Conservation (phyloP, 441 rosid species). For the Melianthus villosus region DNA sequence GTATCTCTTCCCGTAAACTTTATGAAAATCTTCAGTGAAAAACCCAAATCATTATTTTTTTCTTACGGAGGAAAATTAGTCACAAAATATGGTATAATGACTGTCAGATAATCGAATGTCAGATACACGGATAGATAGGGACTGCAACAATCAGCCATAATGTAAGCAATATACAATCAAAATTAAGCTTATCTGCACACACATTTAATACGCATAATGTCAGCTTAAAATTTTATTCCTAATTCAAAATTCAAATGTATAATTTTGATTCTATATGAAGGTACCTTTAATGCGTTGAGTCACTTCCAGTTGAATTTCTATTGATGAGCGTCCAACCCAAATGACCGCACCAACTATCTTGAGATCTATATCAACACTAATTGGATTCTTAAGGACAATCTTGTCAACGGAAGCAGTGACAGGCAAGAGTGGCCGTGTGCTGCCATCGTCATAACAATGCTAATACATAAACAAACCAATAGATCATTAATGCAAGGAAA, state of each 20-base stretch:
- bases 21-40: too few species aligned
- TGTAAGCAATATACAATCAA: too few species aligned
- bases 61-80: too few species aligned
- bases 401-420: constrained; percentile 80
- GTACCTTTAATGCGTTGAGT: constrained; percentile 41
- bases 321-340: constrained; percentile 84
- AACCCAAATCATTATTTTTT: too few species aligned
- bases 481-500: constrained; percentile 5
- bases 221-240: too few species aligned
- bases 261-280: neutral
- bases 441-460: constrained; percentile 68
- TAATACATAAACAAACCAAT: constrained; percentile 14
- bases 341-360: constrained; percentile 55
- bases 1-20: too few species aligned
- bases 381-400: constrained; percentile 59
- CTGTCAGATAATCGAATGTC: too few species aligned
- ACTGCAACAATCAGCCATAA: too few species aligned
- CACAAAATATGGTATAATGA: too few species aligned
- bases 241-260: neutral
- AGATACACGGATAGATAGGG: too few species aligned
- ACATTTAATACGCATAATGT: too few species aligned
- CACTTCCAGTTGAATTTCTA: constrained; percentile 69
- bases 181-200: too few species aligned
- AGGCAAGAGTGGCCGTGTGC: constrained; percentile 55
- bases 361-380: constrained; percentile 46